phyloP scores from a whole-genome alignment of 768 basidiomycete species.

The Rhodotorula sphaerocarpa region DNA sequence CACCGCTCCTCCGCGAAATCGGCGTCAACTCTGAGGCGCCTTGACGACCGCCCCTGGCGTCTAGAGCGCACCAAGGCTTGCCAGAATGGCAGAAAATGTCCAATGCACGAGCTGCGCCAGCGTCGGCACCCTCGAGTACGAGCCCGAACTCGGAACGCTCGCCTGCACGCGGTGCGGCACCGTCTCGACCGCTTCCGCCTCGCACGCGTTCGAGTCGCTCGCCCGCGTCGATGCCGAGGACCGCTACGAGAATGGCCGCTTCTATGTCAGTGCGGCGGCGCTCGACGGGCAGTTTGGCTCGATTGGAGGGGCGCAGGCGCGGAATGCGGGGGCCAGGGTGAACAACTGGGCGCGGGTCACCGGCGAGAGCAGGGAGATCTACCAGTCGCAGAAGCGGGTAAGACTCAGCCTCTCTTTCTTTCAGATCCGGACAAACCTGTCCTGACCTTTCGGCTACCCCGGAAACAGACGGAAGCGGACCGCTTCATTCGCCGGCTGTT shows the following conservation, averaged over 20 bases:
- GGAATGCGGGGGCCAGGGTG: slow-evolving; percentile 1
- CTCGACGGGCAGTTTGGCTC: background rate
- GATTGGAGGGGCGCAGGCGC: background rate
- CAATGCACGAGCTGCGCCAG: slow-evolving; percentile 5
- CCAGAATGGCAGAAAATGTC: no score
- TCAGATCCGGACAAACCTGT: background rate
- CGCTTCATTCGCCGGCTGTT: slow-evolving; percentile 8
- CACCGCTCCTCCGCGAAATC: no score
- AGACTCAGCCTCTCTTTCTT: background rate
- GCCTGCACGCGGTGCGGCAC: slow-evolving; percentile 27
- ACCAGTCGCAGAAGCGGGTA: slow-evolving; percentile 12
- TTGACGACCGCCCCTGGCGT: no score
- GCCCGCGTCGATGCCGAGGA: slow-evolving; percentile 22
- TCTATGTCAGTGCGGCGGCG: background rate
- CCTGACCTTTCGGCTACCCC: background rate
- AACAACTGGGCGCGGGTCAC: background rate
- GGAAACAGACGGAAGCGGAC: background rate
- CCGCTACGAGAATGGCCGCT: slow-evolving; percentile 4
- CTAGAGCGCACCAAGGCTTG: no score
- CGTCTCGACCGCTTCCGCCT: slow-evolving; percentile 5
- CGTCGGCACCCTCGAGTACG: slow-evolving; percentile 7
- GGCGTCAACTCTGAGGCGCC: no score
- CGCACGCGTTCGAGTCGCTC: slow-evolving; percentile 14
- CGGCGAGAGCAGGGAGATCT: slow-evolving; percentile 5
- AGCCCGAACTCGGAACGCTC: background rate